These are phyloP conservation scores for Lipomyces starkeyi DNA, from an alignment of 805 yeast genomes.

Conservation along the genomic window DNA sequence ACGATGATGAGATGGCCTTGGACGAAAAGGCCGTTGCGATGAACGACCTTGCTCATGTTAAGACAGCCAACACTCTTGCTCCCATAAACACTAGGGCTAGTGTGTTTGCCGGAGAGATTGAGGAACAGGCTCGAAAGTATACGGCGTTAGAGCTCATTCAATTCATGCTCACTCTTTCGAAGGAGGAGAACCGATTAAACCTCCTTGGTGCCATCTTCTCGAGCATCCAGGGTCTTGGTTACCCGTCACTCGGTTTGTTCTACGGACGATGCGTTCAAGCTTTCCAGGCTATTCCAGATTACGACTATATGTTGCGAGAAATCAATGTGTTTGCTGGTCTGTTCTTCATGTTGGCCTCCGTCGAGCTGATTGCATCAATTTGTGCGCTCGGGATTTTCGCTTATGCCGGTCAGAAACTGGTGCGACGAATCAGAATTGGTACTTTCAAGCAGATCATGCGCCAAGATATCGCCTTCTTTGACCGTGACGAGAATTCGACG, in stretches of 20 bases:
- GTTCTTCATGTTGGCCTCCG: slow-evolving; percentile 34
- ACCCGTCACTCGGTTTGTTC: slow-evolving; percentile 36
- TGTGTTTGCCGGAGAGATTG: slow-evolving; percentile 20
- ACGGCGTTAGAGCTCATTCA: slow-evolving; percentile 26
- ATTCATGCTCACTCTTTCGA: slow-evolving; percentile 25
- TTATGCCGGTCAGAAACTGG: slow-evolving; percentile 38
- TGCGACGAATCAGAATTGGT: slow-evolving; percentile 40
- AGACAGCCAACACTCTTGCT: neutral
- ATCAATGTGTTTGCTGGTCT: slow-evolving; percentile 34
- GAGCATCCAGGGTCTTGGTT: slow-evolving; percentile 31
- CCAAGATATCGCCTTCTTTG: slow-evolving; percentile 45
- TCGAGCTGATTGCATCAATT: slow-evolving; percentile 27
- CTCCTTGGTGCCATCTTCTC: slow-evolving; percentile 34
- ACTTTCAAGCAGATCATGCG: slow-evolving; percentile 41
- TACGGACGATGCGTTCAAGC: slow-evolving; percentile 38
- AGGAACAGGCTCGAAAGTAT: slow-evolving; percentile 8
- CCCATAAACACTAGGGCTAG: slow-evolving; percentile 4
- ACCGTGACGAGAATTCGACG: slow-evolving; percentile 41
- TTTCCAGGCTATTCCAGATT: slow-evolving; percentile 32
- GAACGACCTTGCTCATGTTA: slow-evolving; percentile 5
- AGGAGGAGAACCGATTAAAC: slow-evolving; percentile 27
- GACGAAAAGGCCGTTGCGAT: slow-evolving; percentile 12
- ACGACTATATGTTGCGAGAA: slow-evolving; percentile 32
- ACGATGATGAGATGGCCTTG: slow-evolving; percentile 8
- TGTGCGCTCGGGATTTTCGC: slow-evolving; percentile 35